Conservation (phyloP, 2,329 filamentous ascomycete species). For the Sporothrix globosa region DNA sequence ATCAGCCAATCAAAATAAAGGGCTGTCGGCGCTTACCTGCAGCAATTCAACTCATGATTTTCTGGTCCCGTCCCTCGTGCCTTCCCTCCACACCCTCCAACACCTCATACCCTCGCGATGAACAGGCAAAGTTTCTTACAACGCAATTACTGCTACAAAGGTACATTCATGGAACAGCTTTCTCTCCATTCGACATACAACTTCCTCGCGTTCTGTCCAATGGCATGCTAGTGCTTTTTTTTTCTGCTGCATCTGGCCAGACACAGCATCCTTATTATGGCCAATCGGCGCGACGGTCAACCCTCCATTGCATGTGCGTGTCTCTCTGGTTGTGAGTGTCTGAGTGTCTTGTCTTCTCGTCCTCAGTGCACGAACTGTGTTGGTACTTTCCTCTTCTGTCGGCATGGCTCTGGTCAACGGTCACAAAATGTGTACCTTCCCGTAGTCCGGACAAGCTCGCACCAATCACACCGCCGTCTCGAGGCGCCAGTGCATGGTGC, state of each 20-base stretch:
- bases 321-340: neutral
- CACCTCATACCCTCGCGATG: neutral
- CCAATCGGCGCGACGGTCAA: slow-evolving; percentile 40
- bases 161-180: too few species aligned
- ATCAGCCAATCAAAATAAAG: slow-evolving; percentile 30
- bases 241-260: slow-evolving; percentile 31
- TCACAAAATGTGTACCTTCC: neutral
- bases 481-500: slow-evolving; percentile 25
- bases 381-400: slow-evolving; percentile 18
- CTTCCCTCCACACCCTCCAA: neutral
- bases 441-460: neutral
- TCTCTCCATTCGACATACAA: neutral
- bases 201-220: slow-evolving; percentile 37
- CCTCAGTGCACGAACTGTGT: too few species aligned
- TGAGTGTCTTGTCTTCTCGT: neutral
- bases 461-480: slow-evolving; percentile 23
- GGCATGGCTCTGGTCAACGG: neutral
- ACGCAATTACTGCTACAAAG: neutral
- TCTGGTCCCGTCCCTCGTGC: slow-evolving; percentile 20
- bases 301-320: slow-evolving; percentile 2
- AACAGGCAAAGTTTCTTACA: neutral
- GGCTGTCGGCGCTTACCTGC: slow-evolving; percentile 32
- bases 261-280: slow-evolving; percentile 40
- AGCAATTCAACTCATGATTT: slow-evolving; percentile 9
- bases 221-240: slow-evolving; percentile 37